Evolutionary conservation across 1,284 basidiomycete genomes (phyloP), one percentile per base, ranked within the genome.

Genomic region (Ceratobasidium sp.): DNA sequence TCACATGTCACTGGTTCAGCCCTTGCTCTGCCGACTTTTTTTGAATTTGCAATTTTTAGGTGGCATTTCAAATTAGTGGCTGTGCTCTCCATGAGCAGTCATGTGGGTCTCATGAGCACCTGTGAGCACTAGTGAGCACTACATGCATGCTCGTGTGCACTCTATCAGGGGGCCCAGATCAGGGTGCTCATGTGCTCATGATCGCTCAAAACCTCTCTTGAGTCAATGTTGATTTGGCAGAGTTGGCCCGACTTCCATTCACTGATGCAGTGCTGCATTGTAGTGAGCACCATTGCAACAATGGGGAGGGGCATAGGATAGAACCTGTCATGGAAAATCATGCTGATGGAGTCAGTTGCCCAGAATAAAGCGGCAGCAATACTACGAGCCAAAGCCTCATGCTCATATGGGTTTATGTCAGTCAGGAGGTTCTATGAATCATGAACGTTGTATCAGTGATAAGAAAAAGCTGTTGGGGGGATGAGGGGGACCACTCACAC

Each of bases 241-340:
- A 44, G 42, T 14, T 44, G 16, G 23, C 64, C 36, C 7, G 64
- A 5, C 14, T 56, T 40, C 64, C 64, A 67, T 21, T 67, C 51
- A 12, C 16, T 16, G 25, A 67, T 38, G 36, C 51, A 56, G 30
- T 67, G 64, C 42, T 67, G 64, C 51, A 58, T 67, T 3, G 16
- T 44, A 7, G 64, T 67, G 38, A 67, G 51, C 16, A 38, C 38
- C n/a, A 33, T 56, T 25, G 64, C 64, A 67, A 67, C 28, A 2
- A 51, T 14, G 25, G 64, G 64, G 36, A 56, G 51, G 6, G 64
- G 64, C 3, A 69, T 25, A 0, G 51, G 64, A 18, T 40, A 38
- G 28, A 58, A 69, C n/a, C 21, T 36, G 11, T 56, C n/a, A 42
- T 69, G 64, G 51, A 44, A 69, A 1, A 30, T 3, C 53, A 46